Evolutionary conservation across 192 early-diverging fungal genomes (phyloP).

Genomic region (Gryganskiella cystojenkinii): DNA sequence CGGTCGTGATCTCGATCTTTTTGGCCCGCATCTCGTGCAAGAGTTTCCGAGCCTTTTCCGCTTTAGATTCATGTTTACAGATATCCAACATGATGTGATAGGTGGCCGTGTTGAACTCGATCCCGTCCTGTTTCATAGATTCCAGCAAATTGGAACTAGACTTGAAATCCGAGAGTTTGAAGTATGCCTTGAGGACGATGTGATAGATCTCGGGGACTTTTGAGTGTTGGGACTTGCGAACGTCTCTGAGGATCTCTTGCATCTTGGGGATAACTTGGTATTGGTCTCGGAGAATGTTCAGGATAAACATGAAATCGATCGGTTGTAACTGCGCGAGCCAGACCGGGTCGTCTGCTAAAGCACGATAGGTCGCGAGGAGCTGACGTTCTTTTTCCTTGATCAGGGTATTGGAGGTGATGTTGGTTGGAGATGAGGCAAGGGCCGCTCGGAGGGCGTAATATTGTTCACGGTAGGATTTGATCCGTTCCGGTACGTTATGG

Average conservation of each 20-base stretch:
- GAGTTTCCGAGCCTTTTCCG: conserved; percentile 2
- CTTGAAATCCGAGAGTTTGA: conserved; percentile 39
- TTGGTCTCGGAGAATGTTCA: conserved; percentile 28
- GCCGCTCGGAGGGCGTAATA: conserved; percentile 4
- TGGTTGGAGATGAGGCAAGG: conserved; percentile 6
- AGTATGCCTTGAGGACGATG: conserved; percentile 39
- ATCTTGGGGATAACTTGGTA: conserved; percentile 28
- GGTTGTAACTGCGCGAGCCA: conserved; percentile 28
- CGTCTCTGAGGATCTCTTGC: conserved; percentile 29
- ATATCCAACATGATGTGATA: conserved; percentile 40
- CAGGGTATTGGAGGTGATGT: too few relatives aligned
- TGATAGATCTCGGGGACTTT: conserved; percentile 27
- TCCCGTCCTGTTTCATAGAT: conserved; percentile 4
- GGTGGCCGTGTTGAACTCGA: conserved; percentile 12
- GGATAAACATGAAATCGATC: conserved; percentile 36
- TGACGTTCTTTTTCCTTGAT: conserved; percentile 23
- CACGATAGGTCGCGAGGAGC: conserved; percentile 16
- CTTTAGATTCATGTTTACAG: conserved; percentile 22
- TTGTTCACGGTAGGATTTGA: conserved; percentile 14
- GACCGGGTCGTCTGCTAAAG: conserved; percentile 26
- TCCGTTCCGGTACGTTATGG: conserved; percentile 19
- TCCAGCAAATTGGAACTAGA: conserved; percentile 20
- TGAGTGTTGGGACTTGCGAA: conserved; percentile 1
- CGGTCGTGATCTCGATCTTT: conserved; percentile 13
- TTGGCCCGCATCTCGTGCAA: conserved; percentile 29